A percentile compares a stretch with the other conserved stretches of the same genome.
These are phyloP conservation scores for Curvularia spicifera DNA, from an alignment of 2,329 filamentous ascomycete species.

Conservation along the genomic window DNA sequence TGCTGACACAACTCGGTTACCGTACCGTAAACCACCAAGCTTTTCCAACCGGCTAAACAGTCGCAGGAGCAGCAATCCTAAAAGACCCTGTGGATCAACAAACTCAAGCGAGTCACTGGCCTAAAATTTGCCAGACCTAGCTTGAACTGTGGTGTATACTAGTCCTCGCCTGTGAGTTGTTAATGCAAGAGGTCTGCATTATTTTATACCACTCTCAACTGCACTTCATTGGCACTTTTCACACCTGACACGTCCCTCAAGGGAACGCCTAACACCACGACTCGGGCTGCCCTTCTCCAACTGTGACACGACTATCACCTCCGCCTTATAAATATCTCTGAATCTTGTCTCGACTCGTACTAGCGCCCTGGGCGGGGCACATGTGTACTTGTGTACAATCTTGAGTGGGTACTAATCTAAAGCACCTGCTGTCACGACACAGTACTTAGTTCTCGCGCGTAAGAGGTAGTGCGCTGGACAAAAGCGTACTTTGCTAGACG, in stretches of 20 bases:
- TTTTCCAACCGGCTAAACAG: conserved; percentile 17
- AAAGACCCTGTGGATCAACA: conserved; percentile 8
- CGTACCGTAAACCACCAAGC: conserved; percentile 20
- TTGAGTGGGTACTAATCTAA: not conserved
- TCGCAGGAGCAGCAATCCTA: conserved; percentile 2
- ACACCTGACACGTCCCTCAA: not conserved
- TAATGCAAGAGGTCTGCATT: conserved; percentile 18
- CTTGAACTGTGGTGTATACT: conserved; percentile 2
- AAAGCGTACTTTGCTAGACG: not conserved
- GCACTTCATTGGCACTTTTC: not conserved
- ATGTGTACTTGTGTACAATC: not conserved
- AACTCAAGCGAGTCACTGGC: conserved; percentile 15
- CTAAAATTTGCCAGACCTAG: conserved; percentile 1
- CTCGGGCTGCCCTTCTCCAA: not conserved
- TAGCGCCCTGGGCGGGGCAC: conserved; percentile 4
- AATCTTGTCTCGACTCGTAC: not conserved
- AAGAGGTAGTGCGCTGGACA: not conserved
- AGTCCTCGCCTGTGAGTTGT: conserved; percentile 20
- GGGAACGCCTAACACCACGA: not conserved
- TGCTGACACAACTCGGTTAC: conserved; percentile 28
- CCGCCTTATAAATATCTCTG: conserved; percentile 1
- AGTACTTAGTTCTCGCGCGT: not conserved
- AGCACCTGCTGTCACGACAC: not conserved
- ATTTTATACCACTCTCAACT: not conserved
- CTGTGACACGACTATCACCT: not conserved